Base-by-base conservation (phyloP, 176 grass and related monocot species). In the Thinopyrum elongatum region DNA sequence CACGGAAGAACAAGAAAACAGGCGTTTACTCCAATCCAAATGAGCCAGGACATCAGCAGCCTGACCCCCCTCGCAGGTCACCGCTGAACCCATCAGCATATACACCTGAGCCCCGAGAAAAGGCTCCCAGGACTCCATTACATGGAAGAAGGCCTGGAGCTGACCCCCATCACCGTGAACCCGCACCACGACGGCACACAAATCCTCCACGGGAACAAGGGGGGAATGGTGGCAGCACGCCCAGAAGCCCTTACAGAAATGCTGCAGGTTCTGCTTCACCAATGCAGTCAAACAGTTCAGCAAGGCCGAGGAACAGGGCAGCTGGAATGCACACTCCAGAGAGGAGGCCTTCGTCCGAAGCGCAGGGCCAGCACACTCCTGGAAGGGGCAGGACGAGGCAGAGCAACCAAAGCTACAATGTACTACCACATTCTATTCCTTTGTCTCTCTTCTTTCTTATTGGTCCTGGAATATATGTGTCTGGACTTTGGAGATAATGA, bases 301-400 rank as follows among this genome's bases (percentile, higher is more conserved):
- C 83, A 58, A 89, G 22, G 49, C 80, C 79, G 0, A 88, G 77
- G 64, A 47, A 59, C 15, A 74, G 67, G 74, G 17, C 74, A 10
- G 64, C 66, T 11, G 83, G 87, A 89, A 86, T 89, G 83, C 78
- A 76, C 6, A 88, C 90, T 80, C 84, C 84, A 55, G 87, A 88
- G 7, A 89, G 87, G 74, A 86, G 79, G 78, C 3, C 42, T 77
- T 77, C 82, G 4, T 82, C 66, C 0, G 90, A 89, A 19, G 83
- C 74, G 3, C 80, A 83, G 58, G 87, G 87, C 3, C 87, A 86
- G 12, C 83, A 63, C 68, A 92, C 90, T 72, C 87, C 90, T 81
- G 58, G 80, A 80, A 89, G 90, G 65, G 60, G 74, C 75, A 89
- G 83, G 10, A 74, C n/a, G 79, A 92, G 79, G 38, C 83, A 44